Percentiles rank a stretch among this genome's conserved stretches.
Evolutionary conservation across 2,329 filamentous ascomycete genomes (phyloP).

Genomic region (Cadophora malorum): DNA sequence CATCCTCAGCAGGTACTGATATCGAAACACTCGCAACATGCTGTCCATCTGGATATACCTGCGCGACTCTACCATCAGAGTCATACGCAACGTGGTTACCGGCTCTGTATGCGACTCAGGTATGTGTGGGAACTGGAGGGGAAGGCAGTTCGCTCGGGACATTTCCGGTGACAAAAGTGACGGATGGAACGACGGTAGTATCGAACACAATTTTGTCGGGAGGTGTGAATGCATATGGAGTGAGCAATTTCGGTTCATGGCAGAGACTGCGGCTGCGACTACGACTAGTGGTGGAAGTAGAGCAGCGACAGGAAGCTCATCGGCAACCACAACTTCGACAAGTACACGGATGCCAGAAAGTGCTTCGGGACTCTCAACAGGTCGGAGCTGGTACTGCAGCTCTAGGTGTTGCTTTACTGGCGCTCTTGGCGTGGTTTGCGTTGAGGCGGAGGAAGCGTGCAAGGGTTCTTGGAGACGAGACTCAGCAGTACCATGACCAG

Average conservation of each 20-base stretch:
- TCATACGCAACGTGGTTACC: background rate
- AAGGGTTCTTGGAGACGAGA: background rate
- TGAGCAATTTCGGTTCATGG: background rate
- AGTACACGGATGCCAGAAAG: background rate
- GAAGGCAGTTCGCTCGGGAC: too few species aligned
- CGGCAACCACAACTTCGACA: background rate
- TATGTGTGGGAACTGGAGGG: too few species aligned
- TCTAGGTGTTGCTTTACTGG: background rate
- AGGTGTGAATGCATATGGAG: slow-evolving; percentile 1
- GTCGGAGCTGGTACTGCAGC: background rate
- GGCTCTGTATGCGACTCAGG: background rate
- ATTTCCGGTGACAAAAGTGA: background rate
- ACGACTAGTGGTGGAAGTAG: background rate
- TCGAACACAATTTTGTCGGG: background rate
- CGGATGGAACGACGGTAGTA: background rate
- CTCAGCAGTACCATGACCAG: background rate
- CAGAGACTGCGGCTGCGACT: background rate
- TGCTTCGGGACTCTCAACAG: background rate
- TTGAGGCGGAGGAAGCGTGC: background rate
- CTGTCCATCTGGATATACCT: background rate
- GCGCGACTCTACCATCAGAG: background rate
- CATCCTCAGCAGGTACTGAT: background rate
- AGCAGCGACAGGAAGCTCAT: background rate
- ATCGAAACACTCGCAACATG: background rate
- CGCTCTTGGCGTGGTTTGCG: background rate